A percentile compares a stretch with the other conserved stretches of the same genome.
phyloP scores from a whole-genome alignment of 1,284 basidiomycete species.

The Leccinum fallax region DNA sequence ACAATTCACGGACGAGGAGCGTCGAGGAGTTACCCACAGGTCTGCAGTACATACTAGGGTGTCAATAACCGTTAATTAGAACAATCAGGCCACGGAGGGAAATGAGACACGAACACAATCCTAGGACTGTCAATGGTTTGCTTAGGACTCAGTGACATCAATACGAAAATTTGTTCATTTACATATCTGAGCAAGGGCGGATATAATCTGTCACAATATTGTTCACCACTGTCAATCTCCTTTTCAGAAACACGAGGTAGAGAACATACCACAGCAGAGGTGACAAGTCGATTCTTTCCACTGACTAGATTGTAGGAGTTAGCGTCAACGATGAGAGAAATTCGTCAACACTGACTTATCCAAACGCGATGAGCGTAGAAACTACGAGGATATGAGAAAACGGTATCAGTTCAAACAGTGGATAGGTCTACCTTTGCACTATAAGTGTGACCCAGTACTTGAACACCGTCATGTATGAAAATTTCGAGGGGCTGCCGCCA shows the following conservation, averaged over 20 bases:
- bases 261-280: slow-evolving; percentile 20
- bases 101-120: slow-evolving; percentile 15
- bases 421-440: slow-evolving; percentile 18
- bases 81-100: background rate
- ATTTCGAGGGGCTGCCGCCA: background rate
- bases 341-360: slow-evolving; percentile 24
- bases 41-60: slow-evolving; percentile 6
- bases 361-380: slow-evolving; percentile 32
- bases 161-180: background rate
- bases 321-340: background rate
- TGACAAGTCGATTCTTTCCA: slow-evolving; percentile 18
- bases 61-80: background rate
- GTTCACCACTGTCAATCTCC: background rate
- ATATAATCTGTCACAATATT: slow-evolving; percentile 8
- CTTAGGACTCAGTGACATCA: background rate
- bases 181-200: slow-evolving; percentile 17
- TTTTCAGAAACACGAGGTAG: background rate
- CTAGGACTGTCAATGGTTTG: slow-evolving; percentile 13
- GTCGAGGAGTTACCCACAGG: slow-evolving; percentile 7
- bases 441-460: slow-evolving; percentile 20
- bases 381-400: slow-evolving; percentile 14
- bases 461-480: slow-evolving; percentile 3
- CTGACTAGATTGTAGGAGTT: slow-evolving; percentile 23
- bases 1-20: background rate
- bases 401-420: background rate